Evolutionary conservation across 2,329 filamentous ascomycete genomes (phyloP).

Genomic region (Neocucurbitaria cava): DNA sequence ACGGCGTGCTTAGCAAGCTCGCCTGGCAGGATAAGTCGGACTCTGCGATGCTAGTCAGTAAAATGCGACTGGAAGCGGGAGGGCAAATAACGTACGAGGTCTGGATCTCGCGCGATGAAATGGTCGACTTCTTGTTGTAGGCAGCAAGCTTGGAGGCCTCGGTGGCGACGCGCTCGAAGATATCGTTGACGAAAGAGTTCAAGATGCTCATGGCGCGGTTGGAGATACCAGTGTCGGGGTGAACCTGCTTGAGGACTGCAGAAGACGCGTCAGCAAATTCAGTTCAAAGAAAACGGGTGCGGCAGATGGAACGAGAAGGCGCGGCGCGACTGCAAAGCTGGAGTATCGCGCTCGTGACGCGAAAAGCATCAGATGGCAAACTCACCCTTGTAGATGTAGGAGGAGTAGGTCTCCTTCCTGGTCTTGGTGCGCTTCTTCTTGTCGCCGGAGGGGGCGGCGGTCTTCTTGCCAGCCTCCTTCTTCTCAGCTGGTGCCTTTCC

Average conservation of each 20-base stretch:
- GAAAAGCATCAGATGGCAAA: slow-evolving; percentile 22
- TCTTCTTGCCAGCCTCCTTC: slow-evolving; percentile 99
- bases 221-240: slow-evolving; percentile 99
- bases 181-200: slow-evolving; percentile 99
- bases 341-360: slow-evolving; percentile 10
- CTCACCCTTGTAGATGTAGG: slow-evolving; percentile 99
- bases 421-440: slow-evolving; percentile 99
- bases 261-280: slow-evolving; percentile 47
- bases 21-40: slow-evolving; percentile 95
- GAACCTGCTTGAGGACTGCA: slow-evolving; percentile 98
- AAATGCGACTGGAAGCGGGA: not conserved
- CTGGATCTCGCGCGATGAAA: slow-evolving; percentile 99
- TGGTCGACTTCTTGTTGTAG: slow-evolving; percentile 99
- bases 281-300: slow-evolving; percentile 1
- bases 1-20: slow-evolving; percentile 99
- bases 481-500: slow-evolving; percentile 89
- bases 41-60: slow-evolving; percentile 57
- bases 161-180: slow-evolving; percentile 98
- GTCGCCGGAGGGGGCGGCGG: slow-evolving; percentile 85
- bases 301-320: not conserved
- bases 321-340: not conserved
- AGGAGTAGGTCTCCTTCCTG: slow-evolving; percentile 99
- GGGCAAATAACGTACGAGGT: slow-evolving; percentile 71
- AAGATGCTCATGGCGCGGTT: slow-evolving; percentile 99
- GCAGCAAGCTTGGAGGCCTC: slow-evolving; percentile 99